Conservation (phyloP, 768 basidiomycete species). For the Naganishia kalamii region DNA sequence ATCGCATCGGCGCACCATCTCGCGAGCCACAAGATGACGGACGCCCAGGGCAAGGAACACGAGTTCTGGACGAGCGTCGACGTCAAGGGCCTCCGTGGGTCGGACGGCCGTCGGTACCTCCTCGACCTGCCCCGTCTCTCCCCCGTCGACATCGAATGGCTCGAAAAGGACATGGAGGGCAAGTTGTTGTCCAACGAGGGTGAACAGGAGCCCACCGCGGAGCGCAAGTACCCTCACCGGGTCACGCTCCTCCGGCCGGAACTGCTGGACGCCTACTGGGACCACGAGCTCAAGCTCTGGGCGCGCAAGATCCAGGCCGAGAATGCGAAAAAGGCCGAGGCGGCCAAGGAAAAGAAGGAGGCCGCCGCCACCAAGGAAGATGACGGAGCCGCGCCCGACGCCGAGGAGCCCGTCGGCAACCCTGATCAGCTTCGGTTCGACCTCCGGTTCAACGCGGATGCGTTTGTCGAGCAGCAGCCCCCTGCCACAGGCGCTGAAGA, state of each 20-base stretch:
- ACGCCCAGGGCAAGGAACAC: conserved; percentile 39
- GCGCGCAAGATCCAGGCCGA: conserved; percentile 37
- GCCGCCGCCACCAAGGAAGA: conserved; percentile 31
- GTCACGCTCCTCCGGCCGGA: conserved; percentile 49
- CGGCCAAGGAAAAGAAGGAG: background rate
- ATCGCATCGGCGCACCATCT: conserved; percentile 46
- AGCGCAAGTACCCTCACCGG: conserved; percentile 47
- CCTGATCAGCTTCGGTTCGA: conserved; percentile 39
- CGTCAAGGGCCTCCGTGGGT: conserved; percentile 49
- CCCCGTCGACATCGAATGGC: conserved; percentile 50
- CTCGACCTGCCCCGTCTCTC: conserved; percentile 49
- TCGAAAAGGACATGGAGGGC: conserved; percentile 47
- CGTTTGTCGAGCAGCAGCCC: conserved; percentile 47
- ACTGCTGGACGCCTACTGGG: conserved; percentile 49
- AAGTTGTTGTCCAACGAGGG: conserved; percentile 16
- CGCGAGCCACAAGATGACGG: conserved; percentile 47
- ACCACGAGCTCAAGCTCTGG: conserved; percentile 48
- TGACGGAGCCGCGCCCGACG: conserved; percentile 24
- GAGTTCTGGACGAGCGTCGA: conserved; percentile 48
- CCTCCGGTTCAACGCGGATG: conserved; percentile 50
- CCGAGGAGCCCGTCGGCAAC: conserved; percentile 1
- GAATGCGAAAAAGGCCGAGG: conserved; percentile 30
- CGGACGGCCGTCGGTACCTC: conserved; percentile 50
- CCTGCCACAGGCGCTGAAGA: conserved; percentile 21
- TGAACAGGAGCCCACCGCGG: conserved; percentile 21